A percentile compares a stretch with the other conserved stretches of the same genome.
Conservation (phyloP, 768 basidiomycete genomes). For the Tephrocybe sp. region DNA sequence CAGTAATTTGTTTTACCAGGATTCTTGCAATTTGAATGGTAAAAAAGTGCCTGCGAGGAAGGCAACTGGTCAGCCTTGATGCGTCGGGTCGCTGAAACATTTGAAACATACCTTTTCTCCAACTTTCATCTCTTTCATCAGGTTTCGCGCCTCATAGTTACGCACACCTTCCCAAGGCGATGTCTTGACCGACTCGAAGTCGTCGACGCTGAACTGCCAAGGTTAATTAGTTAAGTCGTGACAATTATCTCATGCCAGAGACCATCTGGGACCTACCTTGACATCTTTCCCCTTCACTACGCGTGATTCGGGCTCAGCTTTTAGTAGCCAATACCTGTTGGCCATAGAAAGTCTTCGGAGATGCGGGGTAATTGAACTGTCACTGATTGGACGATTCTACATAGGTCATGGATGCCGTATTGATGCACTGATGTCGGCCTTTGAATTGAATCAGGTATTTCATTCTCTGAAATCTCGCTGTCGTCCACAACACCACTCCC, state of each 20-base stretch:
- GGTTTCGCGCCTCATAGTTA: slow-evolving; percentile 77
- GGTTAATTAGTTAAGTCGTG: background rate
- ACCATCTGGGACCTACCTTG: slow-evolving; percentile 43
- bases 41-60: slow-evolving; percentile 75
- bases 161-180: slow-evolving; percentile 90
- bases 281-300: slow-evolving; percentile 86
- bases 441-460: background rate
- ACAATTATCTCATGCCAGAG: background rate
- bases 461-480: too few species aligned
- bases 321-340: slow-evolving; percentile 65
- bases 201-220: slow-evolving; percentile 77
- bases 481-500: too few species aligned
- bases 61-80: background rate
- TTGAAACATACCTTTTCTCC: slow-evolving; percentile 61
- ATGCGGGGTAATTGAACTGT: background rate
- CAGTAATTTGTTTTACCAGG: slow-evolving; percentile 50
- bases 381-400: background rate
- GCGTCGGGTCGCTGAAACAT: background rate
- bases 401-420: too few species aligned
- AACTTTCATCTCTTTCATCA: slow-evolving; percentile 78
- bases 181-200: slow-evolving; percentile 67
- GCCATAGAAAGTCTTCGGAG: slow-evolving; percentile 8
- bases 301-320: slow-evolving; percentile 84
- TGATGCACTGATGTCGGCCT: too few species aligned
- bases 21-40: slow-evolving; percentile 83